phyloP scores from a whole-genome alignment of 441 rosid species.

The Hura crepitans region DNA sequence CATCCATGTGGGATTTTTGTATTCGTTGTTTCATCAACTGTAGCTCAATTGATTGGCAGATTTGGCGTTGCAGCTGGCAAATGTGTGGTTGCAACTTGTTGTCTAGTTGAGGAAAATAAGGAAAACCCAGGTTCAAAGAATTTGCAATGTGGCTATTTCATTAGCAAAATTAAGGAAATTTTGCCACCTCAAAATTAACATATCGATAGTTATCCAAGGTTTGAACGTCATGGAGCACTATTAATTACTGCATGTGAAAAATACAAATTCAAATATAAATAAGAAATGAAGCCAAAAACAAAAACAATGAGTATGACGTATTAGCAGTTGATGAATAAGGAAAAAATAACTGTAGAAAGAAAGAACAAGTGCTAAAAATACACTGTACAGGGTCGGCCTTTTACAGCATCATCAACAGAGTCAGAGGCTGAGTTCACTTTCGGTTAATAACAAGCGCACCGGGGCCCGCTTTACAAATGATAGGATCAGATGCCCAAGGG shows the following conservation, averaged over 20 bases:
- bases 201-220: background rate
- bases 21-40: background rate
- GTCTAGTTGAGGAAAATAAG: background rate
- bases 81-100: conserved; percentile 4
- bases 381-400: background rate
- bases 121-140: background rate
- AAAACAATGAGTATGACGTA: too few species aligned
- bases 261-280: too few species aligned
- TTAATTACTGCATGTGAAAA: too few species aligned
- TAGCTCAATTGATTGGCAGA: background rate
- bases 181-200: background rate
- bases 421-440: too few species aligned
- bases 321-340: too few species aligned
- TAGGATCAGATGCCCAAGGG: too few species aligned
- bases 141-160: conserved; percentile 8
- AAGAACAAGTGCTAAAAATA: too few species aligned
- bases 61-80: background rate
- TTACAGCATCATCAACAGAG: too few species aligned
- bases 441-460: too few species aligned
- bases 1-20: background rate
- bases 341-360: too few species aligned
- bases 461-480: too few species aligned
- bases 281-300: background rate
- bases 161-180: conserved; percentile 1
- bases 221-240: too few species aligned